Evolutionary conservation across 2,329 filamentous ascomycete species (phyloP), one percentile per base, ranked within the genome.

Genomic region (Epicoccum sorghinum): DNA sequence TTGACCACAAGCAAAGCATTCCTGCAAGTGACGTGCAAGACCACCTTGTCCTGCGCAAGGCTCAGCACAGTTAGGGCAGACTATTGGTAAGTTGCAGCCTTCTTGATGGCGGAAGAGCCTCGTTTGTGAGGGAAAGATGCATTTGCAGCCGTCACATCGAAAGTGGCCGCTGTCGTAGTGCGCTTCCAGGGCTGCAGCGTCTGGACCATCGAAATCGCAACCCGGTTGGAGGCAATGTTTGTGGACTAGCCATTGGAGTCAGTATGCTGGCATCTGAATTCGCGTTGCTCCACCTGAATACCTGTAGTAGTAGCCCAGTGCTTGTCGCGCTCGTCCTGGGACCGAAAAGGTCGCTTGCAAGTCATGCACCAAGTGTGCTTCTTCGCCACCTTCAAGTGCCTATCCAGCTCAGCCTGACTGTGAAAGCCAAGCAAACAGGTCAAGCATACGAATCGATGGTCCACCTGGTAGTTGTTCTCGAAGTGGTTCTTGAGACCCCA

Each of bases 401-500:
- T 49, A 8, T 68, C 58, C 22, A 74, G 47, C 44, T 71, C 60
- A 1, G 24, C 18, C 7, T 59, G 49, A 13, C 46, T 63, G 2
- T 47, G 47, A 27, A 73, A 73, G 0, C 62, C 68, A 1, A 69
- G 54, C 23, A 73, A 39, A 38, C 71, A 74, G 0, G 58, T 66
- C 32, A 71, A 44, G 45, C 70, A 73, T 3, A 52, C 64, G 14
- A 64, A 70, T 25, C 65, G 50, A 39, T 73, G 71, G 7, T 64
- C 65, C 3, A 65, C 64, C 3, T 52, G 45, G 27, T 60, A 63
- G 55, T 71, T 72, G 56, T 71, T 73, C 51, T 72, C 69, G 41
- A 72, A 69, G 43, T 73, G 69, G 18, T 72, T 70, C 44, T 65
- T 67, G 5, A 72, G 62, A 8, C 62, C 70, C 64, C 63, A 68